Evolutionary conservation across 2,329 filamentous ascomycete genomes (phyloP).

Genomic region (Chaetoscypha palmicola): DNA sequence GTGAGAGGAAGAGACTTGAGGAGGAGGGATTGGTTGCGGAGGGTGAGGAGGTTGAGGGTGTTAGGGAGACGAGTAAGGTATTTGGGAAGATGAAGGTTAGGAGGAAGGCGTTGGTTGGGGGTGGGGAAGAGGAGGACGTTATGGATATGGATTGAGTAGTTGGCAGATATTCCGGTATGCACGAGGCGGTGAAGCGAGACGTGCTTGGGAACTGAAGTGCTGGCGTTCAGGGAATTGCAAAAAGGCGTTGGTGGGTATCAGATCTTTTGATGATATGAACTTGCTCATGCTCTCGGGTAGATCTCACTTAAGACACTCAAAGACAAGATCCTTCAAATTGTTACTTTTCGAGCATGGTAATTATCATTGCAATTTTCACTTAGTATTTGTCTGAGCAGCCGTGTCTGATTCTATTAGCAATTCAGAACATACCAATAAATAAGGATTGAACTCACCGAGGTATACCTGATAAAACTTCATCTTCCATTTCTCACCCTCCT

Average conservation of each 20-base stretch:
- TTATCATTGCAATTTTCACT: constrained; percentile 8
- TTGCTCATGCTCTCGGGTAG: too few relatives aligned
- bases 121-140: constrained; percentile 42
- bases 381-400: constrained; percentile 21
- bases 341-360: not conserved
- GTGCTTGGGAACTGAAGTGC: not conserved
- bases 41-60: constrained; percentile 31
- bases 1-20: constrained; percentile 53
- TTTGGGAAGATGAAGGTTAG: constrained; percentile 37
- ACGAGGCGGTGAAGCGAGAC: too few relatives aligned
- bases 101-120: constrained; percentile 33
- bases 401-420: constrained; percentile 13
- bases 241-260: constrained; percentile 2
- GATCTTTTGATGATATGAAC: not conserved
- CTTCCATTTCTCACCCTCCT: constrained; percentile 24
- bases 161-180: constrained; percentile 4
- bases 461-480: constrained; percentile 29
- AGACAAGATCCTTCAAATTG: too few relatives aligned
- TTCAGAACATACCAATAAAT: not conserved
- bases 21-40: constrained; percentile 46
- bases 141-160: constrained; percentile 38
- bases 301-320: too few relatives aligned
- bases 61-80: constrained; percentile 33
- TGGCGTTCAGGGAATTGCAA: constrained; percentile 14
- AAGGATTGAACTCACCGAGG: constrained; percentile 23